A percentile compares a stretch with the other conserved stretches of the same genome.
Conservation (phyloP, 768 basidiomycete genomes). For the Roridomyces roridus region DNA sequence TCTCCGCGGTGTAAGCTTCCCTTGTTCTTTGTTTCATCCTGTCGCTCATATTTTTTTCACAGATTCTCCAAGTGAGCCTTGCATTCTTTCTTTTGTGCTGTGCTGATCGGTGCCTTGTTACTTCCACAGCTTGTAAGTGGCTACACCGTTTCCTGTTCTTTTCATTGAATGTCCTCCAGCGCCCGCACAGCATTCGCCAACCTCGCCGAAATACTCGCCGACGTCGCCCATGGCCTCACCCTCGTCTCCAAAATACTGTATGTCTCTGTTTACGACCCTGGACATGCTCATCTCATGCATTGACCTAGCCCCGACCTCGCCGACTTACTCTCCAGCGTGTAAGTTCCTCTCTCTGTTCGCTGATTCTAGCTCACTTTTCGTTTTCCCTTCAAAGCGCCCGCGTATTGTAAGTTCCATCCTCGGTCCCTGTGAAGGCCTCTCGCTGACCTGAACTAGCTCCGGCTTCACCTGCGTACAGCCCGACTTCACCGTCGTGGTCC, state of each 20-base stretch:
- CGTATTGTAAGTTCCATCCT: constrained; percentile 66
- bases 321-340: constrained; percentile 89
- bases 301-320: constrained; percentile 78
- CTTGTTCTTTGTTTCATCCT: constrained; percentile 14
- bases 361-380: background rate
- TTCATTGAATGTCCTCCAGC: constrained; percentile 45
- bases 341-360: constrained; percentile 40
- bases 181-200: constrained; percentile 83
- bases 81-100: constrained; percentile 9
- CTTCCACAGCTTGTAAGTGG: constrained; percentile 69
- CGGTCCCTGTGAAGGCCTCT: constrained; percentile 8
- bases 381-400: constrained; percentile 59
- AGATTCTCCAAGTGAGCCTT: constrained; percentile 87
- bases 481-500: constrained; percentile 85
- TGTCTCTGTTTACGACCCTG: too few species aligned
- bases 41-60: constrained; percentile 28
- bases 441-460: constrained; percentile 56
- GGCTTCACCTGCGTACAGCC: constrained; percentile 86
- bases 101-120: too few species aligned
- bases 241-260: constrained; percentile 92
- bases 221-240: constrained; percentile 92
- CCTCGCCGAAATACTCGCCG: constrained; percentile 92
- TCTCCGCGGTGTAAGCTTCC: constrained; percentile 81
- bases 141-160: constrained; percentile 1
- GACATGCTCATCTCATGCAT: constrained; percentile 21